Conservation (phyloP, 2,329 filamentous ascomycete species). For the Hypoxylon sp. region DNA sequence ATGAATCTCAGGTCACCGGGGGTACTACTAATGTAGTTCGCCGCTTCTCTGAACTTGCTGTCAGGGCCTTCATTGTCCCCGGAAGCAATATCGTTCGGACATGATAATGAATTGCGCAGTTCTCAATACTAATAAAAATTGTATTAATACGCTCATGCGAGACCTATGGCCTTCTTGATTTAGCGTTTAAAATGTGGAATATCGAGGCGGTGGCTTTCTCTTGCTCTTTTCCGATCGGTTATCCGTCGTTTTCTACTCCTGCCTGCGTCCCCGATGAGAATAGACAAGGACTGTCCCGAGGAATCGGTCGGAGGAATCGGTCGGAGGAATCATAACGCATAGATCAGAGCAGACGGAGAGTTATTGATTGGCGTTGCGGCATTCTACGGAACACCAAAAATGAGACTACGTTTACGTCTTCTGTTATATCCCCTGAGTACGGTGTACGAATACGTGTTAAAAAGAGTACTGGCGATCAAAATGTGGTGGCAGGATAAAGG, state of each 20-base stretch:
- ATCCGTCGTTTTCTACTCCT: slow-evolving; percentile 4
- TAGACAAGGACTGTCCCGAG: neutral
- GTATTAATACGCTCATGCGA: slow-evolving; percentile 36
- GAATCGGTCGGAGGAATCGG: slow-evolving; percentile 6
- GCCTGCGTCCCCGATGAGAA: slow-evolving; percentile 2
- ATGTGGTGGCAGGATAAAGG: slow-evolving; percentile 33
- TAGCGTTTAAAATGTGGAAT: slow-evolving; percentile 24
- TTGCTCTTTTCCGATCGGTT: slow-evolving; percentile 9
- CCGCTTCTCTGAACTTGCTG: slow-evolving; percentile 77
- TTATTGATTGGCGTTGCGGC: slow-evolving; percentile 38
- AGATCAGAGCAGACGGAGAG: slow-evolving; percentile 16
- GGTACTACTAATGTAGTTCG: slow-evolving; percentile 82
- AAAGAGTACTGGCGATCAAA: slow-evolving; percentile 34
- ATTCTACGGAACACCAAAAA: slow-evolving; percentile 38
- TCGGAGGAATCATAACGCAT: slow-evolving; percentile 22
- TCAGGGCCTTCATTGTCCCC: slow-evolving; percentile 70
- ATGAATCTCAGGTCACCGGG: slow-evolving; percentile 73
- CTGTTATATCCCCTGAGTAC: slow-evolving; percentile 21
- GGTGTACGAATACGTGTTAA: slow-evolving; percentile 47
- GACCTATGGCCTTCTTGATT: slow-evolving; percentile 20
- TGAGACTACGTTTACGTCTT: slow-evolving; percentile 40
- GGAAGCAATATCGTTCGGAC: slow-evolving; percentile 63
- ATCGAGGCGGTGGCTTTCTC: slow-evolving; percentile 16
- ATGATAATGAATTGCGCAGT: slow-evolving; percentile 26
- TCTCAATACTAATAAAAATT: slow-evolving; percentile 21